Base-by-base conservation (phyloP, 305 asterid genomes). In the Fraxinus velutina region DNA sequence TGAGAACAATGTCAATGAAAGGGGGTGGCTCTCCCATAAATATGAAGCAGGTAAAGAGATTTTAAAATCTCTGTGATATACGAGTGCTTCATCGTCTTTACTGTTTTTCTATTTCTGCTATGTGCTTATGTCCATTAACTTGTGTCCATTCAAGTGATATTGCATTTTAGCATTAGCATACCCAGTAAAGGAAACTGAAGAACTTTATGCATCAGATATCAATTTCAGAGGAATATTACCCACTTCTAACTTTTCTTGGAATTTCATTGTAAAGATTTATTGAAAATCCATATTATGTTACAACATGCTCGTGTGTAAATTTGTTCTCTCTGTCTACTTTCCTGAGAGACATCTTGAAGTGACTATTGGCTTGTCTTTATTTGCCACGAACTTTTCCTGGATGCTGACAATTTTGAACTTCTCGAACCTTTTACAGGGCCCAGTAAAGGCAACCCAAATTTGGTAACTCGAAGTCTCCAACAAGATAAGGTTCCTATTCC, bases 11-110 rank as follows among this genome's bases (percentile, higher is more conserved):
- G 84, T 80, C 88, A 83, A 80, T 36, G 91, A 83, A 81, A 86
- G 88, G 79, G 90, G 85, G 55, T 89, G 85, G 86, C 83, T 90
- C 80, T 73, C 86, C 47, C 85, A 87, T 70, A 76, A 82, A 42
- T 82, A 86, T 82, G 97, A 88, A 87, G 85, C 94, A 83, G 98
- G 98, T 93, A 81, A 75, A 55, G 17, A n/a, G 34, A 50, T 82
- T 70, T 76, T 30, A 13, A 60, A 33, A 19, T 37, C 82, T 34
- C 64, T 10, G 33, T 3, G 17, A 7, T 57, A 19, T 27, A 10
- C 12, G 34, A 55, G 36, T 30, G 29, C 42, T 36, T 74, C 72
- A 22, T 8, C 4, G n/a, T 75, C 44, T 29, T 29, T 13, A 29
- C 37, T 4, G 19, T 30, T 9, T 13, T 66, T 68, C 75, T 29